Percentiles rank a stretch among this genome's conserved stretches.
Evolutionary conservation across 805 yeast genomes (phyloP).

Genomic region (Debaryomyces castellii): DNA sequence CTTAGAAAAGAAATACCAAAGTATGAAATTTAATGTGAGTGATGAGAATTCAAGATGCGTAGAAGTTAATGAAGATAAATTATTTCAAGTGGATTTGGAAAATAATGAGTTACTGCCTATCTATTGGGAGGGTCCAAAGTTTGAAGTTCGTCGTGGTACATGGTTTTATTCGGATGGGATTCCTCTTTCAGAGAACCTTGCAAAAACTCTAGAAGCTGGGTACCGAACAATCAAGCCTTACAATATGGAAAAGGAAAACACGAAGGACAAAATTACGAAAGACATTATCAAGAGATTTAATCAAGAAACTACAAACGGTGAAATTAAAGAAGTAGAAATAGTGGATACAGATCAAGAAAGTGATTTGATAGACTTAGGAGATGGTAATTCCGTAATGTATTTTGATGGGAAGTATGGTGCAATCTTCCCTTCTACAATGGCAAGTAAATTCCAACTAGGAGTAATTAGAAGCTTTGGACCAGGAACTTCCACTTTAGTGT

Average conservation of each 20-base stretch:
- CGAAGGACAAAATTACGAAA: not conserved
- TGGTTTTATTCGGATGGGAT: conserved; percentile 69
- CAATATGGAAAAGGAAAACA: conserved; percentile 13
- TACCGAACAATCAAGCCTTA: conserved; percentile 44
- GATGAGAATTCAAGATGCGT: conserved; percentile 23
- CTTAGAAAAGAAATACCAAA: conserved; percentile 53
- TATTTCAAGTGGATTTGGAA: conserved; percentile 68
- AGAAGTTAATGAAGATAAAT: conserved; percentile 76
- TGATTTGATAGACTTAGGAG: conserved; percentile 28
- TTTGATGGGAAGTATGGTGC: conserved; percentile 46
- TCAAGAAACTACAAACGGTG: conserved; percentile 5
- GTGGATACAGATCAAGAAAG: conserved; percentile 21
- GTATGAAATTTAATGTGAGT: not conserved
- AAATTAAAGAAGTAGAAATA: conserved; percentile 10
- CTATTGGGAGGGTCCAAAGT: conserved; percentile 87
- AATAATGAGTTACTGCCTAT: conserved; percentile 60
- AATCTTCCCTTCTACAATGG: conserved; percentile 44
- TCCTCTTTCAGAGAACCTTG: conserved; percentile 52
- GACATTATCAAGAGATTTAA: conserved; percentile 17
- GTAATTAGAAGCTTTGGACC: conserved; percentile 36
- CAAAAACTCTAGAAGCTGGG: conserved; percentile 60
- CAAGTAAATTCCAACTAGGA: conserved; percentile 35
- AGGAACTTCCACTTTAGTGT: conserved; percentile 37
- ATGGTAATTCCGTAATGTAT: conserved; percentile 39
- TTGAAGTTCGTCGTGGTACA: conserved; percentile 77